Evolutionary conservation across 2,329 filamentous ascomycete genomes (phyloP), one percentile per base, ranked within the genome.

Genomic region (Trichophyton schoenleinii): DNA sequence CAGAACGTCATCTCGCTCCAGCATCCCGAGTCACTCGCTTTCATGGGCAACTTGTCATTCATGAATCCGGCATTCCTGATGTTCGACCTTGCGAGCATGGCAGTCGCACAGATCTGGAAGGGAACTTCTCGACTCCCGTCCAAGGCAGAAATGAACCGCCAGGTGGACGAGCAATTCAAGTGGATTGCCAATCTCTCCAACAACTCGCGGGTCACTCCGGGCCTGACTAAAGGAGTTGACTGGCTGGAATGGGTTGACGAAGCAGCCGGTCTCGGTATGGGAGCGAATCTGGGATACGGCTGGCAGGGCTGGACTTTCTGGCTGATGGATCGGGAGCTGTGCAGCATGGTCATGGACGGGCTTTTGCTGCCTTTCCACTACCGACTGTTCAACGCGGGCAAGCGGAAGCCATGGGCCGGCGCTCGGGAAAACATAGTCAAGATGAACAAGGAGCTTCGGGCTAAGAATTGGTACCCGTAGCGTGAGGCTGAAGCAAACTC

Each of bases 291-390:
- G n/a, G 71, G 71, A 2, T 71, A 67, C 63, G 68, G 67, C 13
- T 62, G 60, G 60, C 63, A 67, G 41, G 71, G 68, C 6, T 75
- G 72, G 73, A 66, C 63, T 60, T 71, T 74, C 58, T 75, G 72
- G 69, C 67, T 67, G 62, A 63, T 62, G 7, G 69, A 76, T 46
- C 66, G 66, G 18, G 65, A 69, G 61, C 65, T 75, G 49, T 72
- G 68, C 38, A 67, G 65, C 28, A 22, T 71, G 48, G 66, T 73
- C 60, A 67, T 70, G 62, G 67, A 70, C 63, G 73, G 72, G 1
- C 63, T 75, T 9, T 66, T 68, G 58, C 70, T 65, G 15, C 69
- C 73, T 13, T 69, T 69, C 64, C 63, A 72, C 1, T 73, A 71
- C 64, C 66, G 72, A 25, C 63, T 73, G 42, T 75, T 75, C 60